Conservation (phyloP, 2,329 filamentous ascomycete species). For the Simplicillium aogashimaense region DNA sequence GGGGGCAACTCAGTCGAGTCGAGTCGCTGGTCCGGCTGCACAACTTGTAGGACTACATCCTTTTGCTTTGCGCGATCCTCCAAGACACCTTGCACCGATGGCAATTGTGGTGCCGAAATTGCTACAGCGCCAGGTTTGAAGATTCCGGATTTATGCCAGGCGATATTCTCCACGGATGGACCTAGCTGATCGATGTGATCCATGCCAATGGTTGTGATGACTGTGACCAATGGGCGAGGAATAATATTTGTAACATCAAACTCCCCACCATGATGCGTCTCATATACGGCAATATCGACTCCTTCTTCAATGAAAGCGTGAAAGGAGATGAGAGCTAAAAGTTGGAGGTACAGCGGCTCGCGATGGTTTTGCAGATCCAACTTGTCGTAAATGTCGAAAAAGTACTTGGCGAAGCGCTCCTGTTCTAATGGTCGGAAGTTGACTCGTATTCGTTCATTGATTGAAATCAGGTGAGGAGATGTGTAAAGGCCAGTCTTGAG, state of each 20-base stretch:
- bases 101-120: constrained; percentile 25
- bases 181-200: constrained; percentile 35
- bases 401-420: constrained; percentile 29
- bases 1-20: background rate
- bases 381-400: constrained; percentile 31
- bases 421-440: constrained; percentile 24
- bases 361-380: constrained; percentile 11
- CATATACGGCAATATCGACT: constrained; percentile 33
- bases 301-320: constrained; percentile 34
- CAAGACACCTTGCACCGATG: background rate
- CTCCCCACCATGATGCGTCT: constrained; percentile 34
- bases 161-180: constrained; percentile 32
- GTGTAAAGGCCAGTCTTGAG: constrained; percentile 35
- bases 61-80: background rate
- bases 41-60: background rate
- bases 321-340: constrained; percentile 28
- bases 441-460: constrained; percentile 32
- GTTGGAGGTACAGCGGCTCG: constrained; percentile 23
- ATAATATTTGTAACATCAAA: constrained; percentile 40
- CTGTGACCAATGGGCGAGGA: constrained; percentile 27
- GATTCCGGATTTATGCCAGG: constrained; percentile 42
- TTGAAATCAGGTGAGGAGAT: constrained; percentile 33
- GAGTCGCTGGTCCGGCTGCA: background rate
- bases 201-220: constrained; percentile 34
- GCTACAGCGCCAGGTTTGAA: constrained; percentile 29